A percentile compares a stretch with the other conserved stretches of the same genome.
Evolutionary conservation across 768 basidiomycete species (phyloP).

Genomic region (Paxillus ammoniavirescens): DNA sequence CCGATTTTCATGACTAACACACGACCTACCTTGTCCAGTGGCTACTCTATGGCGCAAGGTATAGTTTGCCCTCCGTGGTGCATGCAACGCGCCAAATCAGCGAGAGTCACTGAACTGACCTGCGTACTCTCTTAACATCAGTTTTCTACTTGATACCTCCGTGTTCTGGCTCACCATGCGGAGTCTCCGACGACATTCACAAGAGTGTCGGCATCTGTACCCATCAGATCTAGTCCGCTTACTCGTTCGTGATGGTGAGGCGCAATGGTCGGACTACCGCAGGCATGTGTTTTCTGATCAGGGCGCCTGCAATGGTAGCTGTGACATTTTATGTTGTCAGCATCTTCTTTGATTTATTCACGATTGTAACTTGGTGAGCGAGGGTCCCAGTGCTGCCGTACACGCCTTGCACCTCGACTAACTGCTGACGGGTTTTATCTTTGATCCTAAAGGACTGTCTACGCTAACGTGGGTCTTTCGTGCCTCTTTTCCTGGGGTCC

Average conservation of each 20-base stretch:
- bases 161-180: slow-evolving; percentile 1
- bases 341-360: neutral
- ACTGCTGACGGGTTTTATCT: neutral
- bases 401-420: neutral
- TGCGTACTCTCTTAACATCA: neutral
- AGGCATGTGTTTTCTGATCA: neutral
- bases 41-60: neutral
- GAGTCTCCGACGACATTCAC: slow-evolving; percentile 3
- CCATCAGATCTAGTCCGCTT: slow-evolving; percentile 12
- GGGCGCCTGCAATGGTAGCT: neutral
- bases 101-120: neutral
- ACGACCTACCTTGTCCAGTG: neutral
- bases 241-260: slow-evolving; percentile 26
- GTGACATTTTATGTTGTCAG: neutral
- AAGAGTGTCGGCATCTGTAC: neutral
- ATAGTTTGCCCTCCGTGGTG: neutral
- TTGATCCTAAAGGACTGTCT: neutral
- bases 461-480: neutral
- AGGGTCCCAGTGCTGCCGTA: neutral
- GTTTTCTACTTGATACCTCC: slow-evolving; percentile 14
- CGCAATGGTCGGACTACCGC: neutral
- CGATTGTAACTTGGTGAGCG: neutral
- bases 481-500: neutral
- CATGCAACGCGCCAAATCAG: neutral
- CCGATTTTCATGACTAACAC: neutral